Conservation (phyloP, 495 filamentous ascomycete species). For the Hypoxylon fuscum region DNA sequence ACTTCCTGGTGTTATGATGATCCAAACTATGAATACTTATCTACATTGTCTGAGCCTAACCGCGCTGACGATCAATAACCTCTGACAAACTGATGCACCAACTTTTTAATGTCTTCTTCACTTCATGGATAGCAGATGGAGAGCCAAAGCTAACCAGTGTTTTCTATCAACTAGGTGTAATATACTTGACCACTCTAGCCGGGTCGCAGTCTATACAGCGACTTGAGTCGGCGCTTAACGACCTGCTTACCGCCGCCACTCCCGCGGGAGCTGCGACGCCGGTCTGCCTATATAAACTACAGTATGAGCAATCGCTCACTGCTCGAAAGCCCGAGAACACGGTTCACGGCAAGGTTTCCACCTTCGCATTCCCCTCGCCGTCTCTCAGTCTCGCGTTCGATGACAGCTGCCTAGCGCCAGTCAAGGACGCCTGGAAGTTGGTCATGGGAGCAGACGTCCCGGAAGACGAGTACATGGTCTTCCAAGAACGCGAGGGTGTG, state of each 20-base stretch:
- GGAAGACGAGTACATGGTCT: conserved; percentile 69
- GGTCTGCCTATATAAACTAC: conserved; percentile 27
- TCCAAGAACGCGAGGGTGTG: conserved; percentile 62
- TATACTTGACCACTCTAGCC: conserved; percentile 69
- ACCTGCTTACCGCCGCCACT: conserved; percentile 57
- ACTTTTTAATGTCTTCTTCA: conserved; percentile 25
- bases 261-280: conserved; percentile 46
- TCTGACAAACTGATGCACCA: conserved; percentile 85
- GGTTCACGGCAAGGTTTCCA: conserved; percentile 22
- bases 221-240: conserved; percentile 64
- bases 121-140: conserved; percentile 13
- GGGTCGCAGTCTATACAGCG: conserved; percentile 47
- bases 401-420: conserved; percentile 67
- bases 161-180: conserved; percentile 63
- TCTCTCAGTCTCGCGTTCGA: conserved; percentile 73
- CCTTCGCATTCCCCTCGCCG: conserved; percentile 61
- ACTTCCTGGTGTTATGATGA: conserved; percentile 69
- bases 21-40: conserved; percentile 92
- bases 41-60: conserved; percentile 98
- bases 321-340: conserved; percentile 37
- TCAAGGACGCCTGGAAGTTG: conserved; percentile 69
- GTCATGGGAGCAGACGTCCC: conserved; percentile 64
- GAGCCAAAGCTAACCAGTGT: conserved; percentile 55
- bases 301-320: conserved; percentile 32
- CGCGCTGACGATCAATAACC: conserved; percentile 80